phyloP scores from a whole-genome alignment of 164 flowering plant species.

The Houttuynia cordata region DNA sequence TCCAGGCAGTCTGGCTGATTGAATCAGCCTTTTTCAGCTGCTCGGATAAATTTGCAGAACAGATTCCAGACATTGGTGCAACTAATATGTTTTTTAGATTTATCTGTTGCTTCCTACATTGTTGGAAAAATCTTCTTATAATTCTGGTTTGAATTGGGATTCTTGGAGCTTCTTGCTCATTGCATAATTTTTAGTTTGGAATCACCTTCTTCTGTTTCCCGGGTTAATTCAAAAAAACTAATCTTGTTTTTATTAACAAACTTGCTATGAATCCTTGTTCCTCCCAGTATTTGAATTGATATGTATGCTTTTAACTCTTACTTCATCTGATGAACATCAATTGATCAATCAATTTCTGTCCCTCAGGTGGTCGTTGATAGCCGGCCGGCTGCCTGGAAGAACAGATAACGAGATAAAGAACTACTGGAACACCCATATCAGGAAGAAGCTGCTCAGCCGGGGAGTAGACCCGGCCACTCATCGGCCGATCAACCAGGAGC shows the following conservation, averaged over 20 bases:
- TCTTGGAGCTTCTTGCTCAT: no score
- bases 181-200: not conserved
- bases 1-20: no score
- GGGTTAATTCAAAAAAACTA: no score
- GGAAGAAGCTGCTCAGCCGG: conserved; percentile 62
- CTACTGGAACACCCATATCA: conserved; percentile 84
- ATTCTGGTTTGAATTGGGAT: not conserved
- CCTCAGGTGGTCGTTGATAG: conserved; percentile 37
- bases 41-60: no score
- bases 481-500: conserved; percentile 39
- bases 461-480: conserved; percentile 83
- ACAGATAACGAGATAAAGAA: conserved; percentile 88
- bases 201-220: not conserved
- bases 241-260: no score
- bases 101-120: not conserved
- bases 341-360: not conserved
- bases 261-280: no score
- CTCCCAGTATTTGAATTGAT: no score
- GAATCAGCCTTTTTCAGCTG: no score
- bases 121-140: not conserved
- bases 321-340: no score
- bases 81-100: not conserved
- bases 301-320: no score
- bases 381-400: conserved; percentile 76
- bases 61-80: no score